Base-by-base conservation (phyloP, 441 rosid genomes). In the Viola pubescens region DNA sequence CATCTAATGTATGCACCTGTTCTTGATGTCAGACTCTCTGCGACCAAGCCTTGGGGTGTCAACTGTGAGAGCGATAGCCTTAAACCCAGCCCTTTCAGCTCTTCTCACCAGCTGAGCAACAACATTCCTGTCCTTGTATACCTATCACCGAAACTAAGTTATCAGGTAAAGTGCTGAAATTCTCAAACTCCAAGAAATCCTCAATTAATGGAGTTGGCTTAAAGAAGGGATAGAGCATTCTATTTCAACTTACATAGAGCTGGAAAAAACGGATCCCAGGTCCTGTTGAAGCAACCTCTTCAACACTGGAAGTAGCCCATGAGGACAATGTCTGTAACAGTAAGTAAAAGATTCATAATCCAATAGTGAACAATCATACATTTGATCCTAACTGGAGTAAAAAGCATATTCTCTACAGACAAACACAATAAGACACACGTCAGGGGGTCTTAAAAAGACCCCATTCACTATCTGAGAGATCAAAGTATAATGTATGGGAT, bases 11-110 rank as follows among this genome's bases (percentile, higher is more conserved):
- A 26, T 2, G 34, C 37, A 85, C 96, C 88, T 82, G 77, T 88
- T 88, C 80, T 83, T 88, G 73, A 88, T 88, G 72, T 85, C 92
- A 6, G 92, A 76, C 61, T 88, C 96, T 67, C 96, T 78, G 41
- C 92, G 90, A 44, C 96, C 96, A 16, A 88, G 85, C 68, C 82
- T 80, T 41, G 96, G 96, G 51, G 92, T 82, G 64, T 88, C 96
- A 19, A 81, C 90, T 6, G 96, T 88, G 39, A 88, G 87, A 62
- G 82, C 92, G 62, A 88, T 85, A 4, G 90, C 92, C 73, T 79
- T 85, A 67, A 83, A 88, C 49, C 92, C 92, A 61, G 90, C 90
- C 79, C 71, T 73, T 74, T 85, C 92, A 13, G 96, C 96, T 75
- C 96, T 77, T 63, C 76, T 81, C 61, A 88, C 90, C 16, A 85